Percentiles rank a stretch among this genome's conserved stretches.
phyloP scores from a whole-genome alignment of 2,329 filamentous ascomycete genomes.

The Talaromyces funiculosus region DNA sequence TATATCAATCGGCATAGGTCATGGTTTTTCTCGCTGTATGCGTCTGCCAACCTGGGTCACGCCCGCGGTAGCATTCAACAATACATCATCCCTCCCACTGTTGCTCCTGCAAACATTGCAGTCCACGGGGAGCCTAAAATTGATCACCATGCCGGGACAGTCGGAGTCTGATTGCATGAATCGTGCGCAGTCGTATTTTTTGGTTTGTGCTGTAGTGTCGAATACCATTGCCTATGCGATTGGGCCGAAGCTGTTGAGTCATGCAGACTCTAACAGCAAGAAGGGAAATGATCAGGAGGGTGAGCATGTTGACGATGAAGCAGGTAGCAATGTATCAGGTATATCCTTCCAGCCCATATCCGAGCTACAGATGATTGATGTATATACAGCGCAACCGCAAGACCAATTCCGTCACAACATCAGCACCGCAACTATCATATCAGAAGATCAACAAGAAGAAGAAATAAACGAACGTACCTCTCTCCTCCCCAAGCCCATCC shows the following conservation, averaged over 20 bases:
- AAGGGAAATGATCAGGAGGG: conserved; percentile 17
- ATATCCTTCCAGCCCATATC: neutral
- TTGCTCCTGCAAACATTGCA: conserved; percentile 49
- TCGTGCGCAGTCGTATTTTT: conserved; percentile 60
- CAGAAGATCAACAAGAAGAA: conserved; percentile 20
- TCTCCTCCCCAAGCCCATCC: conserved; percentile 42
- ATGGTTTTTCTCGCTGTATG: conserved; percentile 40
- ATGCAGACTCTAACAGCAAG: conserved; percentile 18
- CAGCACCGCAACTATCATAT: neutral
- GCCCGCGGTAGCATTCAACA: conserved; percentile 53
- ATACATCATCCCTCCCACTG: conserved; percentile 51
- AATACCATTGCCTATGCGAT: conserved; percentile 61
- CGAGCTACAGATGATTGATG: neutral
- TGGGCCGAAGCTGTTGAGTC: conserved; percentile 54
- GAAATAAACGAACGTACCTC: conserved; percentile 45
- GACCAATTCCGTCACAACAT: neutral
- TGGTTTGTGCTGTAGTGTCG: conserved; percentile 59
- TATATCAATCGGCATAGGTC: conserved; percentile 46
- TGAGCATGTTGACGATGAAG: conserved; percentile 16
- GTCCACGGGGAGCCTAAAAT: conserved; percentile 52
- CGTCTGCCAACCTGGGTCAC: conserved; percentile 50
- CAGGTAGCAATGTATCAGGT: neutral
- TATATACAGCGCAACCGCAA: neutral
- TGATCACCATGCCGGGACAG: conserved; percentile 43
- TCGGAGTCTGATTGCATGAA: conserved; percentile 46